Conservation (phyloP, 805 yeast species). For the Candida boleticola region DNA sequence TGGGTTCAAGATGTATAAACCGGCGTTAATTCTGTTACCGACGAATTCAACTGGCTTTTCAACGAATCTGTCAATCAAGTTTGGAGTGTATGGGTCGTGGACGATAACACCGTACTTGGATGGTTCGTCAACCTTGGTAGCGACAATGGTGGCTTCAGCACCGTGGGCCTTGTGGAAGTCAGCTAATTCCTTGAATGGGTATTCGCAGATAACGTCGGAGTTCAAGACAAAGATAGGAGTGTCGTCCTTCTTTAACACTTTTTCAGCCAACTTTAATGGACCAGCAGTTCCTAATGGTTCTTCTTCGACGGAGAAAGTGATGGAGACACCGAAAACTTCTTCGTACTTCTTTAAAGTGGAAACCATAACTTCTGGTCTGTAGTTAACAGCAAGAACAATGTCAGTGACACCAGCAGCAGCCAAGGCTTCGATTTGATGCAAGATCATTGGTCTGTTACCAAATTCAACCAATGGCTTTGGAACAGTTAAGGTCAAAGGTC, state of each 20-base stretch:
- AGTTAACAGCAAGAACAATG: slow-evolving; percentile 97
- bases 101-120: slow-evolving; percentile 99
- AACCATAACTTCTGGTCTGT: slow-evolving; percentile 99
- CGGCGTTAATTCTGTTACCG: slow-evolving; percentile 99
- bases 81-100: slow-evolving; percentile 90
- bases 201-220: slow-evolving; percentile 98
- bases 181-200: slow-evolving; percentile 91
- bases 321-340: slow-evolving; percentile 87
- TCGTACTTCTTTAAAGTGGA: slow-evolving; percentile 92
- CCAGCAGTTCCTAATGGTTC: slow-evolving; percentile 99
- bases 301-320: slow-evolving; percentile 97
- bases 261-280: slow-evolving; percentile 96
- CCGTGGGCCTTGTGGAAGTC: slow-evolving; percentile 94
- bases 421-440: slow-evolving; percentile 97
- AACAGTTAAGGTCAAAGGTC: slow-evolving; percentile 92
- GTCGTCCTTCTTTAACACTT: slow-evolving; percentile 88
- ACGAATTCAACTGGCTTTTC: slow-evolving; percentile 99
- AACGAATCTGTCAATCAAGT: slow-evolving; percentile 96
- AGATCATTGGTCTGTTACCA: slow-evolving; percentile 98
- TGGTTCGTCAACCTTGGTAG: slow-evolving; percentile 99
- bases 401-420: slow-evolving; percentile 99
- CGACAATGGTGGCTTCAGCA: slow-evolving; percentile 97
- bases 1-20: slow-evolving; percentile 97
- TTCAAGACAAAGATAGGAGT: slow-evolving; percentile 96
- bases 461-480: slow-evolving; percentile 98